phyloP scores from a whole-genome alignment of 164 flowering plant genomes.

The Echeveria elegans region DNA sequence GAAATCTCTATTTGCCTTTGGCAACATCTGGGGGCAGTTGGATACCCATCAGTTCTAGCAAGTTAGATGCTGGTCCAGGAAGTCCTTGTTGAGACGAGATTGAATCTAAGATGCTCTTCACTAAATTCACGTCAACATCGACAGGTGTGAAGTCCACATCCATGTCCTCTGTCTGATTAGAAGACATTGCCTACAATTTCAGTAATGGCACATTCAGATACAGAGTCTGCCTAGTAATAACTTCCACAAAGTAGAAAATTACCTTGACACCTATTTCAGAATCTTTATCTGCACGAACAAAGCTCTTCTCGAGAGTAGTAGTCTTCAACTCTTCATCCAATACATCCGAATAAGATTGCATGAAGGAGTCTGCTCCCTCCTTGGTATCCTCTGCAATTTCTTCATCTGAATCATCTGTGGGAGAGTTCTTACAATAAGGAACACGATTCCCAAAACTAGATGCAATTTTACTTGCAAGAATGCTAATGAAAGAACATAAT shows the following conservation, averaged over 20 bases:
- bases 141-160: conserved; percentile 73
- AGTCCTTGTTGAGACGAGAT: conserved; percentile 89
- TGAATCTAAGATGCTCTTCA: conserved; percentile 82
- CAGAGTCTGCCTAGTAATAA: not conserved
- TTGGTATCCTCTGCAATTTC: conserved; percentile 28
- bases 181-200: conserved; percentile 42
- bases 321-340: conserved; percentile 55
- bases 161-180: conserved; percentile 32
- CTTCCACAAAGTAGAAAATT: not conserved
- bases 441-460: not conserved
- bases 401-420: conserved; percentile 7
- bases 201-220: not conserved
- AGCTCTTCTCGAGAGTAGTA: conserved; percentile 61
- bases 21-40: not conserved
- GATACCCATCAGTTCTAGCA: not conserved
- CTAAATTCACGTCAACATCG: conserved; percentile 88
- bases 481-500: not conserved
- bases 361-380: conserved; percentile 41
- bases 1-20: not conserved
- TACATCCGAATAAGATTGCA: conserved; percentile 61
- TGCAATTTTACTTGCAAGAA: not conserved
- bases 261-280: conserved; percentile 36
- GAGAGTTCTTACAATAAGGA: not conserved
- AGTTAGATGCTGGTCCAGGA: conserved; percentile 20
- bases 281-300: conserved; percentile 54